Percentiles rank a stretch among this genome's conserved stretches.
phyloP scores from a whole-genome alignment of 2,329 filamentous ascomycete species.

The Zymoseptoria passerinii region DNA sequence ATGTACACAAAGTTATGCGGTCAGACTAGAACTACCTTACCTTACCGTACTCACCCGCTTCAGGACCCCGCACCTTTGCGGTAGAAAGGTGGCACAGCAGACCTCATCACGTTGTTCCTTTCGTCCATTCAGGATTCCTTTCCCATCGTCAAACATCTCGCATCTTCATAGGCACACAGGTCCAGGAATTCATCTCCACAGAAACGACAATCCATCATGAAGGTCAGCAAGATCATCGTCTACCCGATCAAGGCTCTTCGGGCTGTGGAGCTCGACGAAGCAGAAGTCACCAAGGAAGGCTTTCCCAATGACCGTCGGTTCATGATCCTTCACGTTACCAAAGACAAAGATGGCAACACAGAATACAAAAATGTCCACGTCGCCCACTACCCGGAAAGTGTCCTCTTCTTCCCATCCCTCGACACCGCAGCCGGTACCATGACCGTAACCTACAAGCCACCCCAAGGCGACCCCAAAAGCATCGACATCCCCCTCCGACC shows the following conservation, averaged over 20 bases:
- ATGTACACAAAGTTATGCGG: no score
- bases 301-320: conserved; percentile 38
- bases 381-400: conserved; percentile 33
- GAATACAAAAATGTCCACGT: conserved; percentile 37
- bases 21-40: no score
- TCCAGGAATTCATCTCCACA: not conserved
- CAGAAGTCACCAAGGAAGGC: conserved; percentile 37
- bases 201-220: conserved; percentile 14
- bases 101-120: not conserved
- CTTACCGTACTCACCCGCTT: not conserved
- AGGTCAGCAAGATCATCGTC: conserved; percentile 34
- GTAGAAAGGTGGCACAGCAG: not conserved
- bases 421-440: conserved; percentile 26
- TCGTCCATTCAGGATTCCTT: not conserved
- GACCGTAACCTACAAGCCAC: conserved; percentile 33
- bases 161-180: not conserved
- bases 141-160: not conserved
- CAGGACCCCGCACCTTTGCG: not conserved
- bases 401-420: conserved; percentile 35
- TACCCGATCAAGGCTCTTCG: conserved; percentile 44
- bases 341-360: conserved; percentile 23
- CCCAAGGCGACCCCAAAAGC: conserved; percentile 17
- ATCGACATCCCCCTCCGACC: conserved; percentile 36
- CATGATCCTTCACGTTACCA: conserved; percentile 35
- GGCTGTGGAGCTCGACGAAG: conserved; percentile 30